Conservation (phyloP, 768 basidiomycete genomes). For the Termitomyces eurrhizus region DNA sequence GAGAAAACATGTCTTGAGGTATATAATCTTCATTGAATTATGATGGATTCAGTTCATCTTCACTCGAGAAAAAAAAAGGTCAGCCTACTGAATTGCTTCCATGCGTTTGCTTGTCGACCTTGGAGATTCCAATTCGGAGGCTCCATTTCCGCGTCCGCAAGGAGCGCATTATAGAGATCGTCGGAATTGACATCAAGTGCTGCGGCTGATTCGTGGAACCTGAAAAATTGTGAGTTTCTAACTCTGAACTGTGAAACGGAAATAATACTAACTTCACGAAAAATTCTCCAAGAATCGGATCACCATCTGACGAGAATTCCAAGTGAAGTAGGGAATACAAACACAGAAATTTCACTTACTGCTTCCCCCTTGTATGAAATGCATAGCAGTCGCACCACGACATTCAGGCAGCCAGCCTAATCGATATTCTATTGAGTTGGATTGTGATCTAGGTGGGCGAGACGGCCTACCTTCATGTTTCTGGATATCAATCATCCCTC, state of each 20-base stretch:
- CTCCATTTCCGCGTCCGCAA: conserved; percentile 55
- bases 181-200: conserved; percentile 43
- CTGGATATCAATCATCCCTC: conserved; percentile 66
- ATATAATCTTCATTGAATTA: conserved; percentile 31
- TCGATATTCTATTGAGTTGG: neutral
- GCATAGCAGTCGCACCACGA: conserved; percentile 48
- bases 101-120: conserved; percentile 52
- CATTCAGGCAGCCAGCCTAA: conserved; percentile 68
- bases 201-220: conserved; percentile 47
- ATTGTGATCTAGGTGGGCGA: neutral
- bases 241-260: neutral
- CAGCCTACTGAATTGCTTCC: conserved; percentile 47
- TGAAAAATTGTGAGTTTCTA: conserved; percentile 17
- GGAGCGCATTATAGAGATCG: conserved; percentile 51
- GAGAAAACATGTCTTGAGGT: conserved; percentile 35
- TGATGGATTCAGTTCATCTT: neutral
- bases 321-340: neutral
- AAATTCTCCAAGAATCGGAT: conserved; percentile 63
- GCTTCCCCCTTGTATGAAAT: conserved; percentile 58
- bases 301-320: conserved; percentile 39
- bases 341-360: conserved; percentile 35
- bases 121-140: conserved; percentile 61
- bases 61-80: neutral
- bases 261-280: conserved; percentile 47
- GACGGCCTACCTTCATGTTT: conserved; percentile 50